Evolutionary conservation across 202 grass and related monocot species (phyloP).

Genomic region (Zoysia matrella): DNA sequence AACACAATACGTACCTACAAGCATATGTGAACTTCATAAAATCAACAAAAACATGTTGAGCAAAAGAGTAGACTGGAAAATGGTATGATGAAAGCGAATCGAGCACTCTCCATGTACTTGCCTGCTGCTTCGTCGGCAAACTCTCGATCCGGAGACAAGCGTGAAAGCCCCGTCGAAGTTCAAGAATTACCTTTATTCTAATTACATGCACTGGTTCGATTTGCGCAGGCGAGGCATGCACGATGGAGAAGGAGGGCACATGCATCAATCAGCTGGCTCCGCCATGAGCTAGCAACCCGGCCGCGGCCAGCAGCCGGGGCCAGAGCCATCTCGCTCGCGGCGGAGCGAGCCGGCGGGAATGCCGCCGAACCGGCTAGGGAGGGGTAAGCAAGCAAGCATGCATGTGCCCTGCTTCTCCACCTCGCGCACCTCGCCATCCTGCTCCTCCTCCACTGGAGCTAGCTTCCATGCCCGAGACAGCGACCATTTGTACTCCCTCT

Average conservation of each 20-base stretch:
- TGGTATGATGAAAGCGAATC: background rate
- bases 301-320: background rate
- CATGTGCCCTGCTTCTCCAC: constrained; percentile 88
- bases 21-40: background rate
- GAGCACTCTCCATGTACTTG: constrained; percentile 4
- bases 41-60: background rate
- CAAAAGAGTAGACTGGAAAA: background rate
- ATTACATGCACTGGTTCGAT: constrained; percentile 7
- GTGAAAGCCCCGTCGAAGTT: background rate
- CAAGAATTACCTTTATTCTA: background rate
- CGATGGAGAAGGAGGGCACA: constrained; percentile 65
- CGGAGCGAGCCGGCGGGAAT: background rate
- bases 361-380: background rate
- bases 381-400: background rate
- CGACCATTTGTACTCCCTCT: background rate
- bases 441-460: background rate
- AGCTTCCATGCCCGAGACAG: background rate
- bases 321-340: background rate
- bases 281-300: background rate
- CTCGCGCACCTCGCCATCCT: constrained; percentile 58
- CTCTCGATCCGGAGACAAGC: background rate
- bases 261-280: constrained; percentile 34
- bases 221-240: constrained; percentile 51
- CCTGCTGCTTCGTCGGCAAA: background rate
- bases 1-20: background rate